These are phyloP conservation scores for Nematodospora anomalae DNA, from an alignment of 1,139 yeast genomes.

Conservation along the genomic window DNA sequence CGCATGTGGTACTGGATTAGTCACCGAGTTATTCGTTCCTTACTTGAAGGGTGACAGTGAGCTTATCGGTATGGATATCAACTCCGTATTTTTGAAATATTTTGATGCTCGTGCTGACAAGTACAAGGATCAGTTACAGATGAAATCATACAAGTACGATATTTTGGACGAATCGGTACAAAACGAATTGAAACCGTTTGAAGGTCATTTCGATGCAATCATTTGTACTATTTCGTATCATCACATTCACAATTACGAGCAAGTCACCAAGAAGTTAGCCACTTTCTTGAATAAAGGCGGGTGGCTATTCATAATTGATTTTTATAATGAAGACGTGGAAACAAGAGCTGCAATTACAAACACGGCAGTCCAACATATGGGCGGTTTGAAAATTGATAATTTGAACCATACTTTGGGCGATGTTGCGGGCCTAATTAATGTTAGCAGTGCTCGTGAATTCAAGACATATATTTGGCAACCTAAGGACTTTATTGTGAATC, in stretches of 20 bases:
- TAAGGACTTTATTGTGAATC: slow-evolving; percentile 24
- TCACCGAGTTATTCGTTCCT: slow-evolving; percentile 31
- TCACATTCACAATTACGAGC: slow-evolving; percentile 35
- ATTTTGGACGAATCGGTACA: slow-evolving; percentile 25
- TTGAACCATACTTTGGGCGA: slow-evolving; percentile 24
- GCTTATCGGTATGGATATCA: slow-evolving; percentile 41
- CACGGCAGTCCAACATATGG: slow-evolving; percentile 35
- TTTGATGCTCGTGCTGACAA: slow-evolving; percentile 21
- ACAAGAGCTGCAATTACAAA: slow-evolving; percentile 4
- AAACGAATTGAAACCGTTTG: slow-evolving; percentile 19
- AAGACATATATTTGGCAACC: slow-evolving; percentile 26
- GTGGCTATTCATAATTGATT: slow-evolving; percentile 36
- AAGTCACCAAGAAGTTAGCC: slow-evolving; percentile 32
- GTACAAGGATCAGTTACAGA: slow-evolving; percentile 9
- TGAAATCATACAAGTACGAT: slow-evolving; percentile 25
- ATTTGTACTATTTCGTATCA: slow-evolving; percentile 42
- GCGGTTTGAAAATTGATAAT: slow-evolving; percentile 29
- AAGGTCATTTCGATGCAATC: slow-evolving; percentile 31
- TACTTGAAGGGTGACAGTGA: slow-evolving; percentile 24
- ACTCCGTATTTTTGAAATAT: slow-evolving; percentile 25
- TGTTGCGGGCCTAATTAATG: slow-evolving; percentile 24
- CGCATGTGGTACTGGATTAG: slow-evolving; percentile 48
- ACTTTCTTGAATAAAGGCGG: slow-evolving; percentile 37
- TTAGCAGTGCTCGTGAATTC: slow-evolving; percentile 24
- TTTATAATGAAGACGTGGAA: slow-evolving; percentile 36